A percentile compares a stretch with the other conserved stretches of the same genome.
These are phyloP conservation scores for Suillus decipiens DNA, from an alignment of 768 basidiomycete species.

Conservation along the genomic window DNA sequence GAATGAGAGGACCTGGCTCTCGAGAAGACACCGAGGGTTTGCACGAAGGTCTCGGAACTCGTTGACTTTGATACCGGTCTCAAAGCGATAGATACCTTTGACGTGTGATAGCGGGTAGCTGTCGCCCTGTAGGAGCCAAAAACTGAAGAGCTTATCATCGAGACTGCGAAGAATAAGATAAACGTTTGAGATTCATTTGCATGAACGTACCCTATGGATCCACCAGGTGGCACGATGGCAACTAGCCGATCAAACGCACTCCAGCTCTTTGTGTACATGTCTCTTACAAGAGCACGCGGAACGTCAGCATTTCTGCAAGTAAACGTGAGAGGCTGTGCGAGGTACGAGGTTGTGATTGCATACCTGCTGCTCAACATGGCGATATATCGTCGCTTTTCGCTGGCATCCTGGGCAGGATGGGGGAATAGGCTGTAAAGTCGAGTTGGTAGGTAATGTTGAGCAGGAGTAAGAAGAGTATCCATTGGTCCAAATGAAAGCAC, in stretches of 20 bases:
- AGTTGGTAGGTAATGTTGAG: slow-evolving; percentile 73
- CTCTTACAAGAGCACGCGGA: slow-evolving; percentile 79
- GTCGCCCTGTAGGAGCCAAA: slow-evolving; percentile 85
- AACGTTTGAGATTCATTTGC: slow-evolving; percentile 8
- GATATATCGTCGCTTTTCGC: slow-evolving; percentile 74
- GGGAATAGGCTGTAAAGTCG: slow-evolving; percentile 75
- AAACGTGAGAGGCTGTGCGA: slow-evolving; percentile 7
- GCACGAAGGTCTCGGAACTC: slow-evolving; percentile 89
- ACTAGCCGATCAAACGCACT: slow-evolving; percentile 88
- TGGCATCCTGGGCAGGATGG: slow-evolving; percentile 78
- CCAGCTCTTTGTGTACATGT: slow-evolving; percentile 94
- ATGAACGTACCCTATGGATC: slow-evolving; percentile 74
- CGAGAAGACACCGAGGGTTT: slow-evolving; percentile 84
- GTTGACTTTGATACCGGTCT: slow-evolving; percentile 84
- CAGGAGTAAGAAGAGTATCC: slow-evolving; percentile 75
- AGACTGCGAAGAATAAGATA: slow-evolving; percentile 46
- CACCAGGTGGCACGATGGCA: slow-evolving; percentile 87
- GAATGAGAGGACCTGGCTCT: slow-evolving; percentile 80
- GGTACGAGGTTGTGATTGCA: background rate
- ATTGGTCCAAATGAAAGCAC: slow-evolving; percentile 81
- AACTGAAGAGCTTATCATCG: slow-evolving; percentile 89
- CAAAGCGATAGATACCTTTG: slow-evolving; percentile 86
- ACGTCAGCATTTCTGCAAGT: slow-evolving; percentile 74
- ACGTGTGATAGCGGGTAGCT: slow-evolving; percentile 74
- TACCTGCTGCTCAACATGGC: slow-evolving; percentile 72